phyloP scores from a whole-genome alignment of 2,329 filamentous ascomycete species.

The Sclerotinia nivalis region DNA sequence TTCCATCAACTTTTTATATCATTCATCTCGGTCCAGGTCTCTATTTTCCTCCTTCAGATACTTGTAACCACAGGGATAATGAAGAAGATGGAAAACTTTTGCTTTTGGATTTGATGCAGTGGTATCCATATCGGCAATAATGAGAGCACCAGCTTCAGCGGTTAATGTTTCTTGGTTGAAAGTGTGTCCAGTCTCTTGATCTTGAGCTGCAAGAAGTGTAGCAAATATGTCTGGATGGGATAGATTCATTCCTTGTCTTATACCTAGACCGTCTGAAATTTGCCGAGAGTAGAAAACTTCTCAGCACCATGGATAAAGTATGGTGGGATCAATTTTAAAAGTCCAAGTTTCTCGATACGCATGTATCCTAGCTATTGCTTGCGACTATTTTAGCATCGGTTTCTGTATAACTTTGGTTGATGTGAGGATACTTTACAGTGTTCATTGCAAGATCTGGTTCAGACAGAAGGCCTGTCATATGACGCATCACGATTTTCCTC shows the following conservation, averaged over 20 bases:
- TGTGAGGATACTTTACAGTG: background rate
- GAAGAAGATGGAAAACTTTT: constrained; percentile 13
- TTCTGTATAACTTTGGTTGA: background rate
- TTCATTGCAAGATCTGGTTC: background rate
- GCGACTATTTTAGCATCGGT: background rate
- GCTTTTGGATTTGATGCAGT: background rate
- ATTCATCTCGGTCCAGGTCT: background rate
- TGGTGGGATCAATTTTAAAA: background rate
- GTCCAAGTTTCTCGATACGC: background rate
- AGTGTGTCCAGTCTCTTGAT: background rate
- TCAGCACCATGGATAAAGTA: background rate
- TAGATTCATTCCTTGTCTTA: background rate
- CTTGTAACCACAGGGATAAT: background rate
- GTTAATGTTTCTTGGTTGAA: constrained; percentile 2
- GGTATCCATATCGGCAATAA: constrained; percentile 9
- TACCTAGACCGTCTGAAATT: constrained; percentile 1
- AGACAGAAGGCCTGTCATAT: background rate
- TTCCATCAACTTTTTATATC: background rate
- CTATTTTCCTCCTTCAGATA: background rate
- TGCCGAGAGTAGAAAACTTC: background rate
- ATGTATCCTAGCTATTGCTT: constrained; percentile 7
- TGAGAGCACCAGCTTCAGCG: constrained; percentile 4
- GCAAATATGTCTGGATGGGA: background rate
- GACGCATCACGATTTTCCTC: constrained; percentile 3
- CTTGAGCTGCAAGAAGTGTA: background rate